Conservation (phyloP, 176 grass and related monocot genomes). For the Oropetium thomaeum region DNA sequence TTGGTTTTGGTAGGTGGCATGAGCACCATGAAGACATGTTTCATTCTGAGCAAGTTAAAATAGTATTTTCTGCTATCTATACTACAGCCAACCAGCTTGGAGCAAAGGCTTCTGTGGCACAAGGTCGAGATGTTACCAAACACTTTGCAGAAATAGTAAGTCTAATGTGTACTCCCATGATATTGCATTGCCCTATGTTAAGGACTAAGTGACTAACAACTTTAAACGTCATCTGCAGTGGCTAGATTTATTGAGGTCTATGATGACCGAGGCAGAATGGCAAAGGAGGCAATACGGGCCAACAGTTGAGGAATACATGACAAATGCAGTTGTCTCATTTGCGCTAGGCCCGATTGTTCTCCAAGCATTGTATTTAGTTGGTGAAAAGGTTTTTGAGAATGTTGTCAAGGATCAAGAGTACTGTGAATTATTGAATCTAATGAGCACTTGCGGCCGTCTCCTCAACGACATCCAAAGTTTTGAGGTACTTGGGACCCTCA, state of each 20-base stretch:
- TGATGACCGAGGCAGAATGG: constrained; percentile 76
- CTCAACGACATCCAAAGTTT: constrained; percentile 57
- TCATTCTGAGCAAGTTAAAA: constrained; percentile 62
- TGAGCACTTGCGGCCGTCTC: constrained; percentile 61
- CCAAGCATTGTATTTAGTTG: constrained; percentile 65
- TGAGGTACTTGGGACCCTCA: constrained; percentile 36
- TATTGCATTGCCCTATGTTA: neutral
- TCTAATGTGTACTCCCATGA: neutral
- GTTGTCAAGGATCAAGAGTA: constrained; percentile 42
- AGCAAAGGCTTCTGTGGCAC: constrained; percentile 49
- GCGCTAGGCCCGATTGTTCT: constrained; percentile 70
- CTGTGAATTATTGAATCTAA: constrained; percentile 41
- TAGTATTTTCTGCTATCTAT: constrained; percentile 61
- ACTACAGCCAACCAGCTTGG: constrained; percentile 59
- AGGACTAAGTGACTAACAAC: too few relatives aligned
- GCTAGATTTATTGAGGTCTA: constrained; percentile 56
- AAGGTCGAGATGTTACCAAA: constrained; percentile 45
- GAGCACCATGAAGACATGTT: constrained; percentile 43
- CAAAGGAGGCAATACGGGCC: constrained; percentile 43
- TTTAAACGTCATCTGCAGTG: constrained; percentile 40
- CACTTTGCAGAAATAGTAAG: constrained; percentile 67
- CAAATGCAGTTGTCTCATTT: constrained; percentile 57
- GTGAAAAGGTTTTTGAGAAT: constrained; percentile 37
- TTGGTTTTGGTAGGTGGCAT: constrained; percentile 53
- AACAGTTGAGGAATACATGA: constrained; percentile 56